phyloP scores from a whole-genome alignment of 1,284 basidiomycete species.

The Vanrija sp. region DNA sequence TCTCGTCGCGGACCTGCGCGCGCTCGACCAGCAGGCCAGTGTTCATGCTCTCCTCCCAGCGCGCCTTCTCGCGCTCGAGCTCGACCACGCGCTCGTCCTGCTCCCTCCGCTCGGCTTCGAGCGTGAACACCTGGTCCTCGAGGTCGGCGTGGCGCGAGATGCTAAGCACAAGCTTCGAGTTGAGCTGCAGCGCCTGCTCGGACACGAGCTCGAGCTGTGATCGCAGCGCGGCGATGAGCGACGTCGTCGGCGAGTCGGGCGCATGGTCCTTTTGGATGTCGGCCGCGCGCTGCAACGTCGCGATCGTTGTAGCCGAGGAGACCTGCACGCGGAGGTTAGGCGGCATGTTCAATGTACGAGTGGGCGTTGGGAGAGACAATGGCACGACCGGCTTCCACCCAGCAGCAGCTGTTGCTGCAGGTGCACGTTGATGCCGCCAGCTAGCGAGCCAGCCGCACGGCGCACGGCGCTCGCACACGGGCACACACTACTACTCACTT shows the following conservation, averaged over 20 bases:
- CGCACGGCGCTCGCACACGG: too few species aligned
- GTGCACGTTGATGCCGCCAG: too few species aligned
- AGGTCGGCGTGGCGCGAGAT: conserved; percentile 90
- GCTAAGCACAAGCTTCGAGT: conserved; percentile 83
- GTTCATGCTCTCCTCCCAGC: conserved; percentile 53
- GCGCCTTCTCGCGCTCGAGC: conserved; percentile 55
- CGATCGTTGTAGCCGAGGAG: too few species aligned
- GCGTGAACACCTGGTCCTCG: conserved; percentile 79
- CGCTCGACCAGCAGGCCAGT: conserved; percentile 88
- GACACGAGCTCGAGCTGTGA: conserved; percentile 78
- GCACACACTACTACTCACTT: too few species aligned
- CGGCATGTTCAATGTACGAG: too few species aligned
- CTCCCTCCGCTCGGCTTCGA: conserved; percentile 24
- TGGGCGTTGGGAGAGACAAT: too few species aligned
- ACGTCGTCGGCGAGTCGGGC: conserved; percentile 47
- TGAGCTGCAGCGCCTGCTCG: conserved; percentile 84
- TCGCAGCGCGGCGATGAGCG: conserved; percentile 69
- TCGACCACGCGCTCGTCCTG: conserved; percentile 67
- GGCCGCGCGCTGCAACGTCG: too few species aligned
- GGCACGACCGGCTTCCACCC: too few species aligned
- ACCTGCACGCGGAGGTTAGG: too few species aligned
- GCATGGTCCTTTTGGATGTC: conserved; percentile 19
- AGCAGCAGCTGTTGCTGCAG: too few species aligned
- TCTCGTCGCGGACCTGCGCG: conserved; percentile 81
- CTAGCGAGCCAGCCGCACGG: too few species aligned